Evolutionary conservation across 108 stramenopile species (phyloP).

Genomic region (Nannochloropsis gaditana): DNA sequence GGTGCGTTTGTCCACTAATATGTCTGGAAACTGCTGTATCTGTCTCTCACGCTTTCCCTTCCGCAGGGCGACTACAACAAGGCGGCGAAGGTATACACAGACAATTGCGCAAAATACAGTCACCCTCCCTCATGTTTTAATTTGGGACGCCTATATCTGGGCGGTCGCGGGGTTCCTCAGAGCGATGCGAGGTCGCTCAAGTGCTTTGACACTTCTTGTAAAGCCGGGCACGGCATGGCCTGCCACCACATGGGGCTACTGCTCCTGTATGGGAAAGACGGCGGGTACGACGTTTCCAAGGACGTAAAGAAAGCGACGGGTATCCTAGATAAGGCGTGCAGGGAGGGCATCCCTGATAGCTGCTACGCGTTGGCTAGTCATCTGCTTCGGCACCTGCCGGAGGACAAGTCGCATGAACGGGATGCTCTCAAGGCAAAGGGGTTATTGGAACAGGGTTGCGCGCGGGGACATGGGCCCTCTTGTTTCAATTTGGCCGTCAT

Average conservation of each 20-base stretch:
- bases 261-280: conserved; percentile 44
- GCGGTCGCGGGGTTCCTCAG: conserved; percentile 43
- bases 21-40: neutral
- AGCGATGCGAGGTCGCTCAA: conserved; percentile 42
- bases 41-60: neutral
- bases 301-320: conserved; percentile 34
- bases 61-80: conserved; percentile 26
- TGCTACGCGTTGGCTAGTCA: conserved; percentile 47
- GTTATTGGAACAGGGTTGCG: conserved; percentile 44
- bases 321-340: conserved; percentile 40
- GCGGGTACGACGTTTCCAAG: conserved; percentile 9
- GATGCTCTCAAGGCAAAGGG: conserved; percentile 38
- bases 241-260: conserved; percentile 50
- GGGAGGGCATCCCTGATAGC: conserved; percentile 43
- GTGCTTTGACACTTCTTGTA: conserved; percentile 46
- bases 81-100: conserved; percentile 41
- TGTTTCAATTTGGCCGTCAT: conserved; percentile 57
- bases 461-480: conserved; percentile 45
- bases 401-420: conserved; percentile 25
- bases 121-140: conserved; percentile 54
- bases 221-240: conserved; percentile 42
- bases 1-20: neutral
- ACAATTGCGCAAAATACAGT: conserved; percentile 38
- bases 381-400: conserved; percentile 26
- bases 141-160: conserved; percentile 35